phyloP scores from a whole-genome alignment of 2,329 filamentous ascomycete species.

The Colletotrichum chlorophyti region DNA sequence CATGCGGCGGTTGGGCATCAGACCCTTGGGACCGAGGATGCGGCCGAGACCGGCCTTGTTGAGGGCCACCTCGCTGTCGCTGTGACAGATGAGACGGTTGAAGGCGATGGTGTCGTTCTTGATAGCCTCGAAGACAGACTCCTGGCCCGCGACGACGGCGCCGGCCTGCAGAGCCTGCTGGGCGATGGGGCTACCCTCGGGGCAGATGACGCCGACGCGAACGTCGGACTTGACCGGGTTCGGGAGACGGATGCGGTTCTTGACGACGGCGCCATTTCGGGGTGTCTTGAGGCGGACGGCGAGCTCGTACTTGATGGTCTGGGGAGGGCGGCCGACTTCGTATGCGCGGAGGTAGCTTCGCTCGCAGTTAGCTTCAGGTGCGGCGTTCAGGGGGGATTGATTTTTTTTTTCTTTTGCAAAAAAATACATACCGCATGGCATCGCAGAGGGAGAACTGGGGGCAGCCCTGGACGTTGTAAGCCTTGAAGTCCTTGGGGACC shows the following conservation, averaged over 20 bases:
- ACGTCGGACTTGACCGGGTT: slow-evolving; percentile 89
- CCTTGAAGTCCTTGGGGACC: slow-evolving; percentile 69
- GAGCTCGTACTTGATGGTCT: slow-evolving; percentile 85
- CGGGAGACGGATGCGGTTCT: slow-evolving; percentile 86
- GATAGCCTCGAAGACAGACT: slow-evolving; percentile 82
- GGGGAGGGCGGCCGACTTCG: slow-evolving; percentile 84
- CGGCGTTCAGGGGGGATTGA: not conserved
- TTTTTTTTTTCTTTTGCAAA: not conserved
- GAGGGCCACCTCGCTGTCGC: slow-evolving; percentile 77
- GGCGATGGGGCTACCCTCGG: slow-evolving; percentile 78
- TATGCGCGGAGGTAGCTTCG: slow-evolving; percentile 92
- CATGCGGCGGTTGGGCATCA: slow-evolving; percentile 91
- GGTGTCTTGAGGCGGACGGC: slow-evolving; percentile 81
- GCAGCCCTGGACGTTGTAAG: slow-evolving; percentile 68
- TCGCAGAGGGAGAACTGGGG: slow-evolving; percentile 83
- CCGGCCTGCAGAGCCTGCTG: slow-evolving; percentile 79
- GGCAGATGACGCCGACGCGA: slow-evolving; percentile 88
- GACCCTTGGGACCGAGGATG: slow-evolving; percentile 83
- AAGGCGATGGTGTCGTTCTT: slow-evolving; percentile 80
- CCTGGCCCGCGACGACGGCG: slow-evolving; percentile 84
- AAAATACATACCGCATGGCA: slow-evolving; percentile 77
- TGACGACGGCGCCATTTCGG: slow-evolving; percentile 86
- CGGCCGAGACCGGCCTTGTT: slow-evolving; percentile 82
- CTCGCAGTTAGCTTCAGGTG: slow-evolving; percentile 18
- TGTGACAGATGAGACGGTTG: slow-evolving; percentile 87